Base-by-base conservation (phyloP, 2,329 filamentous ascomycete genomes). In the Ophiocordyceps camponoti-leonardi region DNA sequence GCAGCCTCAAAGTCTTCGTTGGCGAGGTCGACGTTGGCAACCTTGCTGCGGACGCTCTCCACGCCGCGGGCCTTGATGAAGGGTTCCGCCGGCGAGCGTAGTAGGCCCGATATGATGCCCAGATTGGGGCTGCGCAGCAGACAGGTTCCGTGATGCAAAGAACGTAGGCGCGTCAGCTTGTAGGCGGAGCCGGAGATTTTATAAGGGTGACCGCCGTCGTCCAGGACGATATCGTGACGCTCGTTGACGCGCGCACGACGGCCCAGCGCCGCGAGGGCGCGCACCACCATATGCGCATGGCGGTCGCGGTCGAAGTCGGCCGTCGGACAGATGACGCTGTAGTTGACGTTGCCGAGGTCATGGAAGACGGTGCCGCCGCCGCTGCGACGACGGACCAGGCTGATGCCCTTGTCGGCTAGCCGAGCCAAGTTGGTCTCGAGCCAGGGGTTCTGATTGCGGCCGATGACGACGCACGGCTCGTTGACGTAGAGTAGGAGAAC, bases 381-480 rank as follows among this genome's bases (percentile, higher is more conserved):
- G 20, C 82, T 88, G 44, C 90, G 77, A 18, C 92, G 76, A 13
- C 92, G 79, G 6, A 98, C 85, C 13, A 94, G 77, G 47, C 71
- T 54, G 35, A 77, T 62, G 3, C 56, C 48, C 6, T 10, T 18
- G 40, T 49, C 51, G 3, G 54, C 55, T 2, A 94, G 66, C 1
- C 77, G 68, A 37, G 65, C 65, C 10, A 95, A 71, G 58, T 94
- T 85, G 49, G 86, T 79, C 66, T 98, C 92, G 10, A 86, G 72
- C 92, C 90, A 98, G 45, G 92, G 92, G 61, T 98, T 98, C 67
- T 98, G 92, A 61, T 98, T 98, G 49, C 92, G 80, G 41, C 92
- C 92, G 53, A 98, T 81, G 58, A 98, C 81, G 48, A 98, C 74
- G 59, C 85, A 87, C 1, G 90, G 87, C 35, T 77, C 65, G 64